Evolutionary conservation across 768 basidiomycete genomes (phyloP).

Genomic region (Pleurotus tuber-regium): DNA sequence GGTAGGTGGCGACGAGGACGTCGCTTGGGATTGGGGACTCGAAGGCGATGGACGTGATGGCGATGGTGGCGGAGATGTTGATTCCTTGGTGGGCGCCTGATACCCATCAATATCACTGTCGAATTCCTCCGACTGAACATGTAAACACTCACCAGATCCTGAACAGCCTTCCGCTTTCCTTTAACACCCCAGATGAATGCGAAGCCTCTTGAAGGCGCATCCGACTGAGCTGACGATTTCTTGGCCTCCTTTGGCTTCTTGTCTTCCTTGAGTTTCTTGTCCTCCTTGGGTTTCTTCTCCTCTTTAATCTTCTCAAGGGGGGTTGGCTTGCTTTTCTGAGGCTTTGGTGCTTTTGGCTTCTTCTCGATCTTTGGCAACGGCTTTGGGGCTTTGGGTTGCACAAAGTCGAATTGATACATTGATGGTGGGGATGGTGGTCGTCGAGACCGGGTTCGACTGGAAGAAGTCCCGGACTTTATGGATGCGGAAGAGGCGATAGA

Average conservation of each 20-base stretch:
- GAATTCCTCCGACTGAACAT: neutral
- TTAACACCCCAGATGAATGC: conserved; percentile 6
- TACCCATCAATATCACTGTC: neutral
- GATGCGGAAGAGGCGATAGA: conserved; percentile 1
- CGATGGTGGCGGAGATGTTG: neutral
- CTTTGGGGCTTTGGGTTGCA: conserved; percentile 7
- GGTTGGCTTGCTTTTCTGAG: neutral
- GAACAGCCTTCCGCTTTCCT: conserved; percentile 1
- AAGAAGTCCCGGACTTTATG: conserved; percentile 6
- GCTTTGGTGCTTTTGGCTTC: neutral
- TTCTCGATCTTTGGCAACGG: conserved; percentile 9
- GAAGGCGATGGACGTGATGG: neutral
- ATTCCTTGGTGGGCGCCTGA: neutral
- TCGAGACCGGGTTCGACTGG: conserved; percentile 1
- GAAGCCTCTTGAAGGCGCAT: neutral
- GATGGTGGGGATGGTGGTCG: conserved; percentile 5
- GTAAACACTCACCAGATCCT: neutral
- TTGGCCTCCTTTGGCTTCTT: too few relatives aligned
- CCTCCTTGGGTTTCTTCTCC: neutral
- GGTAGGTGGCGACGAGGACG: neutral
- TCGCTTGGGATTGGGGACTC: neutral
- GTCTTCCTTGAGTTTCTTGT: too few relatives aligned
- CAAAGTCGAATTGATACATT: conserved; percentile 8
- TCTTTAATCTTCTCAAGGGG: neutral
- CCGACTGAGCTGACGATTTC: neutral